Conservation (phyloP, 1,284 basidiomycete species). For the Heterobasidion annosum region DNA sequence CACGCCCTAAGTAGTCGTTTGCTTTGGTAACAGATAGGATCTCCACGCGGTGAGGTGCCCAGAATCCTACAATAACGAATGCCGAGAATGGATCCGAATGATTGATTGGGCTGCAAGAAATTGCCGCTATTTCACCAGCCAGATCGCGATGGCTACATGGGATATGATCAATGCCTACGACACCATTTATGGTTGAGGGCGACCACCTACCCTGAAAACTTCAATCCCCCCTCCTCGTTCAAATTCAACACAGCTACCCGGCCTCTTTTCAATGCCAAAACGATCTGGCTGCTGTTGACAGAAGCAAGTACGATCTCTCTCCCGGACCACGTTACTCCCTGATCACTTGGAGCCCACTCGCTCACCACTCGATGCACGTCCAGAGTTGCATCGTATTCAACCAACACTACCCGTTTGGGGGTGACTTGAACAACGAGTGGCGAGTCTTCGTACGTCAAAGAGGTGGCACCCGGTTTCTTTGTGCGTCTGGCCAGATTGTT, state of each 20-base stretch:
- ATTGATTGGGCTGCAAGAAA: conserved; percentile 53
- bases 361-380: conserved; percentile 23
- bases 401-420: conserved; percentile 38
- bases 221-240: conserved; percentile 4
- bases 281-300: conserved; percentile 55
- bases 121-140: conserved; percentile 47
- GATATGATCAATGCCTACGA: neutral
- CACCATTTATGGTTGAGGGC: neutral
- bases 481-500: conserved; percentile 40
- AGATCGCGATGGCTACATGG: neutral
- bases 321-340: conserved; percentile 19
- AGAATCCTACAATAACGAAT: conserved; percentile 63
- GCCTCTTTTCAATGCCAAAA: conserved; percentile 57
- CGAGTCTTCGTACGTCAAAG: conserved; percentile 38
- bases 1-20: conserved; percentile 26
- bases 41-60: conserved; percentile 61
- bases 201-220: conserved; percentile 1
- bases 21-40: conserved; percentile 39
- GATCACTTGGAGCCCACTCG: conserved; percentile 22
- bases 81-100: conserved; percentile 33
- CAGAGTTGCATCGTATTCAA: conserved; percentile 38
- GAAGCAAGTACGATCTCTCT: conserved; percentile 59
- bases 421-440: conserved; percentile 67
- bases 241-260: conserved; percentile 23
- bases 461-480: conserved; percentile 15